Base-by-base conservation (phyloP, 257 asterid genomes). In the Phtheirospermum japonicum region DNA sequence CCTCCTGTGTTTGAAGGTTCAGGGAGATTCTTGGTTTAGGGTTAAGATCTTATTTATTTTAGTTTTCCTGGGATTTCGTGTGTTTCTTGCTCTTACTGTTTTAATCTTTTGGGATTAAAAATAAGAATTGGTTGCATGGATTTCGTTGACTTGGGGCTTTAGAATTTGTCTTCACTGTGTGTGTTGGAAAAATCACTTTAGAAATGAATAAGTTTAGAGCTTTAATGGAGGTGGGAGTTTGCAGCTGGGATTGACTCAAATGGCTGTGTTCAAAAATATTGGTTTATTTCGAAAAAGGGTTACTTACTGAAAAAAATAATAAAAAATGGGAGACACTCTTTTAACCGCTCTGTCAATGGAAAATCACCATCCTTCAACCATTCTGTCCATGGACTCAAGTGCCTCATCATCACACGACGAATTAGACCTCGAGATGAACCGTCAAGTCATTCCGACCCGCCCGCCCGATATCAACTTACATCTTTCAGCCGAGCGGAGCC, bases 401-500 rank as follows among this genome's bases (percentile, higher is more conserved):
- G 79, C 82, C 75, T 76, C 82, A 3, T 74, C 85, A 37, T 78
- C 84, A 26, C 89, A 82, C 43, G 91, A 82, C 7, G 86, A 84
- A 9, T 20, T 77, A 10, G 89, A 82, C 64, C 86, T 78, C 4
- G 93, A 82, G 48, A 73, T 82, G 93, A 82, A 68, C 61, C 77
- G 82, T 54, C 89, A 76, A 52, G 76, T 76, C 48, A 72, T 75
- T 18, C 61, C 78, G 17, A 71, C 86, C 51, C 81, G 80, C 26
- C 91, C 95, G 0, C 95, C 92, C 1, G 89, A 87, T 49, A 87
- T 87, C 37, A 87, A 87, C 69, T 57, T 87, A 7, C 92, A 92
- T 39, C 76, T 84, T 54, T 87, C 92, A 3, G 87, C 75, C 4
- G 92, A 80, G 73, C 80, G 75, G 53, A 84, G 86, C 79, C 86